These are phyloP conservation scores for Brassica incana DNA, from an alignment of 345 rosid genomes.

Conservation along the genomic window DNA sequence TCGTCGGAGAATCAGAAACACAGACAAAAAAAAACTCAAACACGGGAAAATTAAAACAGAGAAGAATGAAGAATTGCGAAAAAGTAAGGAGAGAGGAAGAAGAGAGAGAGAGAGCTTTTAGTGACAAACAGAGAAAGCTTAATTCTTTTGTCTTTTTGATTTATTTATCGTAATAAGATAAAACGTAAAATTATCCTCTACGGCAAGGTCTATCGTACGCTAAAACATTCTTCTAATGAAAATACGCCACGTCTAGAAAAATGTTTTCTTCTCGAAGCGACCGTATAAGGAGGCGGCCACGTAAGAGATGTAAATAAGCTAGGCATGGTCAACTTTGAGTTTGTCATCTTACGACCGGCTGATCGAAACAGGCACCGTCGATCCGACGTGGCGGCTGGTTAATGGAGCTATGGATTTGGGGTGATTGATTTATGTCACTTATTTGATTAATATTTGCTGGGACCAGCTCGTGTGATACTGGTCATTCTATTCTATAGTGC, in stretches of 20 bases:
- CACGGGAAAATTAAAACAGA: background rate
- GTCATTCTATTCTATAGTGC: background rate
- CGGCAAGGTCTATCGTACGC: conserved; percentile 10
- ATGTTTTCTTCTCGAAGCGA: background rate
- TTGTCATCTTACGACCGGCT: conserved; percentile 26
- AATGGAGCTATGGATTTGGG: conserved; percentile 11
- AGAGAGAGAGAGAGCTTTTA: background rate
- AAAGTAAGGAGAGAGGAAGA: background rate
- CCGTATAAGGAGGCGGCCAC: conserved; percentile 12
- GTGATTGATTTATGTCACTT: conserved; percentile 1
- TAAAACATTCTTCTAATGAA: background rate
- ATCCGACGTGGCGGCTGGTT: conserved; percentile 32
- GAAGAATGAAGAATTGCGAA: conserved; percentile 37
- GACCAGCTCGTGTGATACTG: conserved; percentile 5
- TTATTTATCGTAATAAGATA: conserved; percentile 13
- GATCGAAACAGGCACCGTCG: conserved; percentile 20
- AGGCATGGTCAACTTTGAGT: conserved; percentile 27
- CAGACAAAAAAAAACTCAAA: conserved; percentile 5
- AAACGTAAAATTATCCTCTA: conserved; percentile 11
- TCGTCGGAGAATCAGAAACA: conserved; percentile 8
- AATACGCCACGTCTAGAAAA: background rate
- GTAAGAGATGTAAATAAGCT: background rate
- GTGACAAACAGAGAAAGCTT: conserved; percentile 40
- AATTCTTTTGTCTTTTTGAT: conserved; percentile 27
- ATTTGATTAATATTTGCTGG: background rate